A percentile compares a stretch with the other conserved stretches of the same genome.
phyloP scores from a whole-genome alignment of 2,329 filamentous ascomycete genomes.

The Ophiostoma quercus region DNA sequence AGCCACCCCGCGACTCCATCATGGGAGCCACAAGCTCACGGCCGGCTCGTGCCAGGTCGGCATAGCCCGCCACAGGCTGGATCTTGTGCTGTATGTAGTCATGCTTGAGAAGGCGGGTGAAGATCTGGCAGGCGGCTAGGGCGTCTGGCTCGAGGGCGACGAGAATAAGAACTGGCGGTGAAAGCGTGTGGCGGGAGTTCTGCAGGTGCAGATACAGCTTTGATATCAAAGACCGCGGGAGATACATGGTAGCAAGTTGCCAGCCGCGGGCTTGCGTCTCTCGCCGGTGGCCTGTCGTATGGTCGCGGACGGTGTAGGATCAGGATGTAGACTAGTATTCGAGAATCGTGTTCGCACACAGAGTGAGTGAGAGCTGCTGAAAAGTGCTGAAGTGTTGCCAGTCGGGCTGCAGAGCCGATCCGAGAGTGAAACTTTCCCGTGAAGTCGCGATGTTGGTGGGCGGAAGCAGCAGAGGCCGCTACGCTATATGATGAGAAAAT shows the following conservation, averaged over 20 bases:
- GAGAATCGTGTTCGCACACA: not conserved
- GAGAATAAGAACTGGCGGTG: slow-evolving; percentile 83
- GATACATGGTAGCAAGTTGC: slow-evolving; percentile 63
- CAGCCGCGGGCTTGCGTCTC: not conserved
- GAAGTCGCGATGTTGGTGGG: not conserved
- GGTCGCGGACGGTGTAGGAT: not conserved
- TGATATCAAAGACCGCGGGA: slow-evolving; percentile 81
- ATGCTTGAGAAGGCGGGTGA: slow-evolving; percentile 88
- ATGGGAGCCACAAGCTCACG: slow-evolving; percentile 75
- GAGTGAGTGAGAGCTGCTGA: not conserved
- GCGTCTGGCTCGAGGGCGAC: slow-evolving; percentile 93
- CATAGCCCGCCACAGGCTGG: slow-evolving; percentile 88
- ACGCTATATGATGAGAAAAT: not conserved
- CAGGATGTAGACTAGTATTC: not conserved
- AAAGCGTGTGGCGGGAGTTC: slow-evolving; percentile 79
- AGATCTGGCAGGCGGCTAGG: slow-evolving; percentile 88
- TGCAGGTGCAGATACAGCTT: slow-evolving; percentile 89
- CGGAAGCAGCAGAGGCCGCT: not conserved
- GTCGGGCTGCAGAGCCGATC: not conserved
- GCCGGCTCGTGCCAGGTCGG: slow-evolving; percentile 75
- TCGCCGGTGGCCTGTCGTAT: not conserved
- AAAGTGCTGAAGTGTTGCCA: not conserved
- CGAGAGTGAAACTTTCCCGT: not conserved
- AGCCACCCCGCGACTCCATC: slow-evolving; percentile 78
- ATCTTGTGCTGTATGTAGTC: slow-evolving; percentile 98